phyloP scores from a whole-genome alignment of 176 grass and related monocot genomes.

The Chrysopogon serrulatus region DNA sequence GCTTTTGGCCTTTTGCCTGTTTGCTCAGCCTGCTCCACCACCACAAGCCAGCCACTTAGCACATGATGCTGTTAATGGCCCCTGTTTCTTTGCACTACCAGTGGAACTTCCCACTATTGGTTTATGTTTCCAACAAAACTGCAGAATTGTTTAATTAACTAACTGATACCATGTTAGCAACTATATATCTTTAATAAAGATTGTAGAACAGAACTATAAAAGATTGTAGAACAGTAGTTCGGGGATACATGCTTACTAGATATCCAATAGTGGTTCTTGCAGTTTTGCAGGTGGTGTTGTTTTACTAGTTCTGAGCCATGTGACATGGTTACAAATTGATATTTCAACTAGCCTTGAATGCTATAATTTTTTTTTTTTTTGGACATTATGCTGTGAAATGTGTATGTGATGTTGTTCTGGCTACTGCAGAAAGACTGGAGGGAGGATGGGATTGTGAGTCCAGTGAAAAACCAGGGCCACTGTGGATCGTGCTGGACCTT shows the following conservation, averaged over 20 bases:
- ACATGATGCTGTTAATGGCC: background rate
- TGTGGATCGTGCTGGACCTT: constrained; percentile 99
- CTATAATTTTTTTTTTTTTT: background rate
- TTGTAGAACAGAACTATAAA: background rate
- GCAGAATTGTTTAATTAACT: background rate
- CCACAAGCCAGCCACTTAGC: background rate
- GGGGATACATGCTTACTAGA: background rate
- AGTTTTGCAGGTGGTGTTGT: background rate
- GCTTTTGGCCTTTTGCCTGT: background rate
- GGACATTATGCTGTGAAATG: background rate
- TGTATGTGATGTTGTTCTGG: background rate
- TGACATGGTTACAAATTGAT: background rate
- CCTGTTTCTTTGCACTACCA: background rate
- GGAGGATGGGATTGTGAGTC: constrained; percentile 86
- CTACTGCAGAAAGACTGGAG: constrained; percentile 95
- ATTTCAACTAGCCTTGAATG: background rate
- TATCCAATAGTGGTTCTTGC: background rate
- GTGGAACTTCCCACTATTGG: background rate
- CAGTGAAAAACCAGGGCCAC: constrained; percentile 74
- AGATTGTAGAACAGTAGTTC: background rate
- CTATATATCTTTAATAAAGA: background rate
- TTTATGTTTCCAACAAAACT: background rate
- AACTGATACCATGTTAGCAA: background rate
- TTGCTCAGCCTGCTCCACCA: background rate
- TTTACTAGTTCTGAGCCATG: background rate